Evolutionary conservation across 2,329 filamentous ascomycete genomes (phyloP).

Genomic region (Colletotrichum lindemuthianum): DNA sequence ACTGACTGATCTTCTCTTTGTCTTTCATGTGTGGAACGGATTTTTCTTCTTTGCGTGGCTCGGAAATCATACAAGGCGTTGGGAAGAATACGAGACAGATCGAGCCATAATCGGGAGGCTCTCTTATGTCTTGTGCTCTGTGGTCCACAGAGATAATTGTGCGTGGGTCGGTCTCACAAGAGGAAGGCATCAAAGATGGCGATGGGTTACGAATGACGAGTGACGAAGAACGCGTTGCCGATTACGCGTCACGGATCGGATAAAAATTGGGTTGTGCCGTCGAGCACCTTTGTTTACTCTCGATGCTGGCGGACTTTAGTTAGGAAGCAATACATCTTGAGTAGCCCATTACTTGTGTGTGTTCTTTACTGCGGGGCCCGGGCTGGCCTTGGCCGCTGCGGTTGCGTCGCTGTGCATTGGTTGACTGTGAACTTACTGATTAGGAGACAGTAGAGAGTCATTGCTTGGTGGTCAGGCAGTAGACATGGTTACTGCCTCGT

Average conservation of each 20-base stretch:
- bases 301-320: slow-evolving; percentile 12
- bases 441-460: no score
- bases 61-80: background rate
- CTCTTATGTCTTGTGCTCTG: background rate
- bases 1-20: slow-evolving; percentile 10
- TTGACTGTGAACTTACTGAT: no score
- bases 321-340: slow-evolving; percentile 27
- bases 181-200: background rate
- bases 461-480: no score
- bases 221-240: no score
- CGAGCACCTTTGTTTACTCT: slow-evolving; percentile 21
- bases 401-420: no score
- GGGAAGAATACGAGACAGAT: no score
- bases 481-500: no score
- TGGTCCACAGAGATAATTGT: background rate
- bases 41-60: slow-evolving; percentile 9
- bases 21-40: slow-evolving; percentile 2
- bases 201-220: slow-evolving; percentile 5
- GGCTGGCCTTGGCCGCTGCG: no score
- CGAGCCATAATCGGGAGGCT: no score
- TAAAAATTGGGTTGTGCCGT: slow-evolving; percentile 21
- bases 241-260: slow-evolving; percentile 1
- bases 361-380: background rate
- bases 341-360: slow-evolving; percentile 7
- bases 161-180: no score